Percentiles rank a stretch among this genome's conserved stretches.
These are phyloP conservation scores for Bruguiera hainesii DNA, from an alignment of 441 rosid genomes.

Conservation along the genomic window DNA sequence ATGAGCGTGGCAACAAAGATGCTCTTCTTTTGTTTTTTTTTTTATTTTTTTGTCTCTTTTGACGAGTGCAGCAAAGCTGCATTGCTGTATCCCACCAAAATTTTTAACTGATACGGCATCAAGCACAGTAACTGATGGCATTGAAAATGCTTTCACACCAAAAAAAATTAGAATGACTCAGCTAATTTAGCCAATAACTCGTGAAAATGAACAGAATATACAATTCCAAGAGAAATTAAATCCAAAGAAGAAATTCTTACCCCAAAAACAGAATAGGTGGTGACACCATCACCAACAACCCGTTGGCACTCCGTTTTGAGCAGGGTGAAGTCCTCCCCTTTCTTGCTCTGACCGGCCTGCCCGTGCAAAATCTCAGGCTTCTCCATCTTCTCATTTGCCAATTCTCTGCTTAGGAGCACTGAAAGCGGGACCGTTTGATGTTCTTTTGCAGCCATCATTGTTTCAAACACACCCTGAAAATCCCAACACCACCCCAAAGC, in stretches of 20 bases:
- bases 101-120: background rate
- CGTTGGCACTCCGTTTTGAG: conserved; percentile 81
- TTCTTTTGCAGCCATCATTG: conserved; percentile 46
- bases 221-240: background rate
- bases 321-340: conserved; percentile 87
- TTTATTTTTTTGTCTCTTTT: no score
- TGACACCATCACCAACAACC: conserved; percentile 74
- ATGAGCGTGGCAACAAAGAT: no score
- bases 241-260: conserved; percentile 31
- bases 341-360: conserved; percentile 91
- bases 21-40: no score
- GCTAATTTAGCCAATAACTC: background rate
- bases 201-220: background rate
- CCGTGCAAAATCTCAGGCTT: conserved; percentile 78
- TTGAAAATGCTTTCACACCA: background rate
- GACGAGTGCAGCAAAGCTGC: background rate
- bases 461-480: conserved; percentile 8
- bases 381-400: conserved; percentile 73
- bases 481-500: conserved; percentile 1
- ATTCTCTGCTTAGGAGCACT: conserved; percentile 81
- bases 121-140: background rate
- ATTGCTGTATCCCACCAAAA: background rate
- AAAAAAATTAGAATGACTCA: background rate
- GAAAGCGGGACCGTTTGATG: conserved; percentile 96
- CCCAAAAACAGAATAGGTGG: conserved; percentile 84